A percentile compares a stretch with the other conserved stretches of the same genome.
phyloP scores from a whole-genome alignment of 768 basidiomycete species.

The Macrocybe gigantea region DNA sequence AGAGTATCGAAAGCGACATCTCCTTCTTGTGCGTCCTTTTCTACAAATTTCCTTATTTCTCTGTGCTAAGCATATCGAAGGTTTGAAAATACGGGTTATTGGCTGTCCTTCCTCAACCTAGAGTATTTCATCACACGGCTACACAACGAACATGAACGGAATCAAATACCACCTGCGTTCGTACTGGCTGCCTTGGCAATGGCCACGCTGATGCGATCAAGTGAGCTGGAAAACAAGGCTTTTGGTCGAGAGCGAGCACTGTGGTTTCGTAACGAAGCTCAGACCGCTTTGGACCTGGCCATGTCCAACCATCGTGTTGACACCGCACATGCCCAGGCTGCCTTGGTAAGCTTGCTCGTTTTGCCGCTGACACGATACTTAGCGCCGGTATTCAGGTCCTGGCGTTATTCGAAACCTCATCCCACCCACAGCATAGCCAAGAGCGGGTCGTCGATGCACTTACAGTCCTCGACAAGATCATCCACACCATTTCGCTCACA shows the following conservation, averaged over 20 bases:
- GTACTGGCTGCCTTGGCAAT: slow-evolving; percentile 65
- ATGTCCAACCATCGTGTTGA: slow-evolving; percentile 50
- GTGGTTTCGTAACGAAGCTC: slow-evolving; percentile 51
- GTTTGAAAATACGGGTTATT: slow-evolving; percentile 57
- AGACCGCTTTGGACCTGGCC: slow-evolving; percentile 45
- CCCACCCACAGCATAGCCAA: slow-evolving; percentile 59
- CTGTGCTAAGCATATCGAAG: slow-evolving; percentile 25
- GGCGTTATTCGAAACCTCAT: slow-evolving; percentile 71
- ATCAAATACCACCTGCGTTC: slow-evolving; percentile 63
- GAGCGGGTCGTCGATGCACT: slow-evolving; percentile 50
- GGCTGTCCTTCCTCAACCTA: slow-evolving; percentile 65
- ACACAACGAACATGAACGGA: slow-evolving; percentile 43
- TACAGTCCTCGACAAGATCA: slow-evolving; percentile 56
- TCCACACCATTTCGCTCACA: slow-evolving; percentile 50
- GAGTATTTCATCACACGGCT: slow-evolving; percentile 48
- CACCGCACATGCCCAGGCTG: slow-evolving; percentile 64
- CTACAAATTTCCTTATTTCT: not conserved
- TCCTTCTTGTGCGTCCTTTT: slow-evolving; percentile 39
- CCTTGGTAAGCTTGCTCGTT: slow-evolving; percentile 36
- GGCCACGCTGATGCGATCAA: slow-evolving; percentile 67
- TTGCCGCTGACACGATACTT: not conserved
- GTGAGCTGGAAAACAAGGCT: slow-evolving; percentile 52
- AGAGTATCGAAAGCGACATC: slow-evolving; percentile 45
- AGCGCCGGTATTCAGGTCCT: slow-evolving; percentile 42
- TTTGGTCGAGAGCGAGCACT: slow-evolving; percentile 54